Evolutionary conservation across 2,329 filamentous ascomycete genomes (phyloP).

Genomic region (Aureobasidium sp.): DNA sequence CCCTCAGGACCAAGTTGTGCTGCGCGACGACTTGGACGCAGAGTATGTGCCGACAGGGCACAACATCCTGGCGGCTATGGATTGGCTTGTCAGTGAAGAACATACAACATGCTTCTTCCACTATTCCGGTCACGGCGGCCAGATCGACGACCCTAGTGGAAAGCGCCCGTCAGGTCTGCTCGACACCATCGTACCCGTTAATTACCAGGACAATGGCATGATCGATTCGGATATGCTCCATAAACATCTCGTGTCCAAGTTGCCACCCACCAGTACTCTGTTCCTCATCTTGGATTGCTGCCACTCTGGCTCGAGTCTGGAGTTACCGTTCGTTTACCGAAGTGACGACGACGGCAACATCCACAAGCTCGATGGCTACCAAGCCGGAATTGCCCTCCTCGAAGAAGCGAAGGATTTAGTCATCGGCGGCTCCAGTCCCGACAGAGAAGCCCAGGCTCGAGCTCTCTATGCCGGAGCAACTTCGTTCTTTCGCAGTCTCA

Average conservation of each 20-base stretch:
- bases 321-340: slow-evolving; percentile 51
- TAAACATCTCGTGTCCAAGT: slow-evolving; percentile 41
- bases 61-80: slow-evolving; percentile 42
- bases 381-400: slow-evolving; percentile 42
- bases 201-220: slow-evolving; percentile 36
- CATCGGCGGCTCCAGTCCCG: slow-evolving; percentile 39
- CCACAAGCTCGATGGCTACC: slow-evolving; percentile 47
- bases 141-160: slow-evolving; percentile 36
- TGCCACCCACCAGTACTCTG: slow-evolving; percentile 43
- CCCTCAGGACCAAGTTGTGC: slow-evolving; percentile 35
- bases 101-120: slow-evolving; percentile 47
- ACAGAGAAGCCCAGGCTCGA: slow-evolving; percentile 40
- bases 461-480: slow-evolving; percentile 46
- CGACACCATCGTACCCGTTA: slow-evolving; percentile 8
- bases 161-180: slow-evolving; percentile 21
- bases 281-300: slow-evolving; percentile 55
- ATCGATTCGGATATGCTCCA: slow-evolving; percentile 46
- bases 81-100: slow-evolving; percentile 49
- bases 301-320: slow-evolving; percentile 51
- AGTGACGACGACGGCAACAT: slow-evolving; percentile 49
- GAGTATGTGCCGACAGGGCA: slow-evolving; percentile 26
- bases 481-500: slow-evolving; percentile 45
- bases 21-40: slow-evolving; percentile 33
- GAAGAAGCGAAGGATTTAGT: slow-evolving; percentile 43
- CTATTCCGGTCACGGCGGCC: slow-evolving; percentile 52